Base-by-base conservation (phyloP, 108 stramenopile genomes). In the Nitzschia putrida region DNA sequence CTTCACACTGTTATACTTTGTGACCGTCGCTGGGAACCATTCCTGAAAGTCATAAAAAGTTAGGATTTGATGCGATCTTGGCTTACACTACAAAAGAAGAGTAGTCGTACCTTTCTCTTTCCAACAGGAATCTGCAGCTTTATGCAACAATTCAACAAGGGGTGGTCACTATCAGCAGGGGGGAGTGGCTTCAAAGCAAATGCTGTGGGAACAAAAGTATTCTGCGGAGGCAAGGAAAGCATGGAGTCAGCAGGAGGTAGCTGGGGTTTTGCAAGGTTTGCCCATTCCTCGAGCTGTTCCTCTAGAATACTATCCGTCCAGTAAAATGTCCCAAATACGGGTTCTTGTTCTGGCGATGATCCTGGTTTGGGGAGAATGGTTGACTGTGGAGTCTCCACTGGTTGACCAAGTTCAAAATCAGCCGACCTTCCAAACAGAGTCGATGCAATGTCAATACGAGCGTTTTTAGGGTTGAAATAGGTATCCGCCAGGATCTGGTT, bases 11-110 rank as follows among this genome's bases (percentile, higher is more conserved):
- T 91, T 80, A 73, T 83, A 94, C 65, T 88, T 82, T 0, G 76
- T 80, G 6, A 83, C 83, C 16, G 82, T 80, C 0, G 85, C 89
- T 20, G 90, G 85, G 25, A 87, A 91, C 88, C 88, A 94, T 56
- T 79, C 57, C 72, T 83, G 29, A n/a, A 37, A 40, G 8, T 4
- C 9, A 26, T 14, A 3, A 6, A 3, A 6, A 4, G 47, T 34
- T 34, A n/a, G n/a, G n/a, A n/a, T n/a, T n/a, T n/a, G n/a, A n/a
- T n/a, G n/a, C n/a, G n/a, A n/a, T n/a, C n/a, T n/a, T n/a, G n/a
- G n/a, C n/a, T n/a, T n/a, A n/a, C n/a, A n/a, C n/a, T n/a, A n/a
- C n/a, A n/a, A n/a, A n/a, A n/a, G n/a, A n/a, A 34, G 1, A 34
- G 4, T 34, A 34, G 3, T 3, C 58, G 23, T 63, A 73, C 77